A percentile compares a stretch with the other conserved stretches of the same genome.
phyloP scores from a whole-genome alignment of 2,329 filamentous ascomycete genomes.

The Falciphora oryzae region DNA sequence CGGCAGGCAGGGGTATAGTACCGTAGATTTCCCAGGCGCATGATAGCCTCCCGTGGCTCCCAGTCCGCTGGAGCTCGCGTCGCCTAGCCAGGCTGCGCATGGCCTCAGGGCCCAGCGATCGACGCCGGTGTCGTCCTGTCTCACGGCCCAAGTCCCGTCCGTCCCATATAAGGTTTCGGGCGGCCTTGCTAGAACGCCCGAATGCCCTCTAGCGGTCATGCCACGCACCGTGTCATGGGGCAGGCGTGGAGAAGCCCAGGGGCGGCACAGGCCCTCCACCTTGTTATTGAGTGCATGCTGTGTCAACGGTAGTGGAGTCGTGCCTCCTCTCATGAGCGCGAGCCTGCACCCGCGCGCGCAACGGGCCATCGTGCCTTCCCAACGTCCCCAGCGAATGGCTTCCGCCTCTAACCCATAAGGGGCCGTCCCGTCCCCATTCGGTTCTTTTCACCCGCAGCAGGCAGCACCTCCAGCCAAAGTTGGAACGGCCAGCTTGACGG shows the following conservation, averaged over 20 bases:
- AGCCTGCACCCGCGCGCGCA: not conserved
- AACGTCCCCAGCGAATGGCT: not conserved
- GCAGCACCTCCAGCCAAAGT: not conserved
- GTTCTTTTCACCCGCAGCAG: not conserved
- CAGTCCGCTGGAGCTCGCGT: too few relatives aligned
- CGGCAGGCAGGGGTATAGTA: not conserved
- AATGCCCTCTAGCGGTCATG: not conserved
- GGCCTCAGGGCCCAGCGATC: not conserved
- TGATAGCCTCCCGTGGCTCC: too few relatives aligned
- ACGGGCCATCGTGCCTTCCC: not conserved
- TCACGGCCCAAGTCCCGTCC: not conserved
- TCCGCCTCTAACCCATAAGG: not conserved
- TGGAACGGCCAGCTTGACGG: not conserved
- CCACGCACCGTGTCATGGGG: not conserved
- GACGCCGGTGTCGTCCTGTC: not conserved
- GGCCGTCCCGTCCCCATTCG: not conserved
- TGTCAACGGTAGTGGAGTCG: not conserved
- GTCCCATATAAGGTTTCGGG: not conserved
- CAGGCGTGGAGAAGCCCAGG: not conserved
- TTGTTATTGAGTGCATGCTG: not conserved
- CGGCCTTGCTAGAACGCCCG: too few relatives aligned
- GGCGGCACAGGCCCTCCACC: not conserved
- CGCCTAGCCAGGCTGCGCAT: not conserved
- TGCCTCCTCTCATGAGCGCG: not conserved
- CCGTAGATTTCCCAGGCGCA: not conserved